phyloP scores from a whole-genome alignment of 2,329 filamentous ascomycete species.

The Xylaria sp. region DNA sequence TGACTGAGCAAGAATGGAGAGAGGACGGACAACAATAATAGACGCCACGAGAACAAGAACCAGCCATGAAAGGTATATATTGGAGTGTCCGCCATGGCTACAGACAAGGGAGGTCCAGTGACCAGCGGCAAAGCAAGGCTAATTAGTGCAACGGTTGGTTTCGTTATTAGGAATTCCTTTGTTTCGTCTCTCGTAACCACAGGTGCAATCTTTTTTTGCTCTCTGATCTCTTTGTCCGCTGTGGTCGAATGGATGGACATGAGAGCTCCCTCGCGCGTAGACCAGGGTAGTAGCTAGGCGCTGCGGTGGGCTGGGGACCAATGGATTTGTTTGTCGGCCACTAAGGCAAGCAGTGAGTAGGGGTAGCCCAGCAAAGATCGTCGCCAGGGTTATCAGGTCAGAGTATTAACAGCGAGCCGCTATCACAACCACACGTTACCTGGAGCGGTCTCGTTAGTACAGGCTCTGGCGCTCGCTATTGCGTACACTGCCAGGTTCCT shows the following conservation, averaged over 20 bases:
- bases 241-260: slow-evolving; percentile 32
- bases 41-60: slow-evolving; percentile 6
- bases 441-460: slow-evolving; percentile 8
- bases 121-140: slow-evolving; percentile 16
- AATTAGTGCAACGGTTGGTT: slow-evolving; percentile 2
- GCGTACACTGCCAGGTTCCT: background rate
- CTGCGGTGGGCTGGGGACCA: slow-evolving; percentile 43
- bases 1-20: slow-evolving; percentile 26
- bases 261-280: slow-evolving; percentile 20
- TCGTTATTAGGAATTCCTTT: slow-evolving; percentile 29
- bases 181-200: slow-evolving; percentile 38
- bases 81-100: slow-evolving; percentile 11
- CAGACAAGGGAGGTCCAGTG: slow-evolving; percentile 24
- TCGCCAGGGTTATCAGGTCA: background rate
- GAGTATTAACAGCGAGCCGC: slow-evolving; percentile 5
- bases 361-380: slow-evolving; percentile 7
- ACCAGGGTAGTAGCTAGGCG: slow-evolving; percentile 43
- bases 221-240: slow-evolving; percentile 43
- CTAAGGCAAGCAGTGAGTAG: slow-evolving; percentile 12
- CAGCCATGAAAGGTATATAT: slow-evolving; percentile 27
- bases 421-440: background rate
- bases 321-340: slow-evolving; percentile 40
- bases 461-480: background rate
- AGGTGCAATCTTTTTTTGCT: slow-evolving; percentile 33
- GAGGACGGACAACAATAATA: slow-evolving; percentile 16